Evolutionary conservation across 2,329 filamentous ascomycete species (phyloP), one percentile per base, ranked within the genome.

Genomic region (Aspergillus tamarii): DNA sequence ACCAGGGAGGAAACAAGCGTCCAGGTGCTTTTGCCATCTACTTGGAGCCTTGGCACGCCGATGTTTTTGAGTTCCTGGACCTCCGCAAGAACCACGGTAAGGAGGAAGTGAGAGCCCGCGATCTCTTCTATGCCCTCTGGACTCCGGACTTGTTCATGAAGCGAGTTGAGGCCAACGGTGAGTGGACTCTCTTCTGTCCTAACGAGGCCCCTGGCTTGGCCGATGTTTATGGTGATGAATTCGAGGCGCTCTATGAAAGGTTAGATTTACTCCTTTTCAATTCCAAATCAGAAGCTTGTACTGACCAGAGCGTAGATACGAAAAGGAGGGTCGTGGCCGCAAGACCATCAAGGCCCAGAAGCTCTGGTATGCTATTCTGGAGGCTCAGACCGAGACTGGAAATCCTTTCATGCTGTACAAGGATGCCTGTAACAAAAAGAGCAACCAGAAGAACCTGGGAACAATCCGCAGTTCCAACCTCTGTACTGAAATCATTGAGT

Each of bases 341-440:
- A 91, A 91, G 84, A 97, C 92, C 23, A 84, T 99, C 76, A 95
- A 96, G 82, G 95, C 95, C 28, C 95, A 99, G 86, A 99, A 99
- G 87, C 90, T 99, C 63, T 99, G 95, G 95, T 98, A 98, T 78
- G 93, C 94, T 70, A 97, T 99, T 69, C 88, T 99, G 55, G 95
- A 99, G 83, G 92, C 95, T 57, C 95, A 99, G 84, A 98, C 94
- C 39, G 95, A 99, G 88, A 99, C 95, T 53, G 95, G 95, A 72
- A 98, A 96, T 82, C 95, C 95, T 56, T 99, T 97, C 84, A 99
- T 99, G 93, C 89, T 98, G 65, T 99, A 99, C 89, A 99, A 99
- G 87, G 95, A 99, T 82, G 87, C 90, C 75, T 94, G 91, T 88
- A 99, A 99, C 88, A 89, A 89, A 80, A 99, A 99, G 91, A 97